Conservation (phyloP, 768 basidiomycete genomes). For the Phanerochaete sordida region DNA sequence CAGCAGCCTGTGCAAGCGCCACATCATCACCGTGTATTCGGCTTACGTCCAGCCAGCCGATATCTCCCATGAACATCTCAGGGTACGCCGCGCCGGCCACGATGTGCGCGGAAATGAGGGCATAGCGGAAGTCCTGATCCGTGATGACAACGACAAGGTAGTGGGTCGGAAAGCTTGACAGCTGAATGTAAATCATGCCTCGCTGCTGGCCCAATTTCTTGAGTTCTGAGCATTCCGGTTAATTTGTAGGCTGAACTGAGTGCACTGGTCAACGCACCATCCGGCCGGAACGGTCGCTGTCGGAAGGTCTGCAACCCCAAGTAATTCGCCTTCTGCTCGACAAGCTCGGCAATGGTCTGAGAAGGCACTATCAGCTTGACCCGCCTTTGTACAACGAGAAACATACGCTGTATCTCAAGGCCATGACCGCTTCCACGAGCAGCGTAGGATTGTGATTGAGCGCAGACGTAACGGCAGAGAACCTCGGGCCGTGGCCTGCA, state of each 20-base stretch:
- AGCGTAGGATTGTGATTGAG: slow-evolving; percentile 68
- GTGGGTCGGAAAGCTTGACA: slow-evolving; percentile 72
- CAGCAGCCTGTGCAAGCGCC: slow-evolving; percentile 2
- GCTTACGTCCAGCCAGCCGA: slow-evolving; percentile 72
- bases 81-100: slow-evolving; percentile 52
- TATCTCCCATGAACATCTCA: slow-evolving; percentile 69
- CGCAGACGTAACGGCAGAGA: slow-evolving; percentile 51
- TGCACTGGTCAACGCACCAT: slow-evolving; percentile 43
- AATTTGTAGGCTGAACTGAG: no score
- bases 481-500: slow-evolving; percentile 66
- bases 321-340: slow-evolving; percentile 83
- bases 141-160: slow-evolving; percentile 84
- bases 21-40: slow-evolving; percentile 44
- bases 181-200: slow-evolving; percentile 70
- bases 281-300: slow-evolving; percentile 58
- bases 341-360: slow-evolving; percentile 81
- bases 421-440: slow-evolving; percentile 53
- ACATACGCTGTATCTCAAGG: slow-evolving; percentile 57
- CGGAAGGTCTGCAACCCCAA: slow-evolving; percentile 78
- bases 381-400: neutral
- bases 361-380: neutral
- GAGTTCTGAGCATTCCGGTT: slow-evolving; percentile 56
- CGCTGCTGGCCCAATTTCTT: slow-evolving; percentile 64
- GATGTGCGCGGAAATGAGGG: slow-evolving; percentile 66
- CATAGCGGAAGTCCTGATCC: slow-evolving; percentile 76